Conservation (phyloP, 2,329 filamentous ascomycete species). For the Penicillium frequentans region DNA sequence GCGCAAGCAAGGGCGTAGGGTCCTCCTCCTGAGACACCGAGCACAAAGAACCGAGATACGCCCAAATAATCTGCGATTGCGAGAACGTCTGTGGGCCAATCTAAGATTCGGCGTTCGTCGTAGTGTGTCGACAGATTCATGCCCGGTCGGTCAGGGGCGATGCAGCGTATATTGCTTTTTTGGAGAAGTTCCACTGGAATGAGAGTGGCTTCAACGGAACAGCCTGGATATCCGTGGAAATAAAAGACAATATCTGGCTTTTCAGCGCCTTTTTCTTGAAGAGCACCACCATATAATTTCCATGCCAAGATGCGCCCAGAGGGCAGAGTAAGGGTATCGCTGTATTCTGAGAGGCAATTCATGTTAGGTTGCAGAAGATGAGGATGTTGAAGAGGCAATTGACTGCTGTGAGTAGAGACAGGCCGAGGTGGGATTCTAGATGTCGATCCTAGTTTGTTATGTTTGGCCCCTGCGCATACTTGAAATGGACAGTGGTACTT, state of each 20-base stretch:
- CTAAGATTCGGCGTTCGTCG: conserved; percentile 3
- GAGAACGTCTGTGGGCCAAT: conserved; percentile 10
- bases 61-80: conserved; percentile 5
- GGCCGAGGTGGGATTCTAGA: neutral
- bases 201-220: neutral
- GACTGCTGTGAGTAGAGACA: neutral
- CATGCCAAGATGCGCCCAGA: conserved; percentile 6
- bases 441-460: neutral
- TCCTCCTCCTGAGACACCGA: conserved; percentile 6
- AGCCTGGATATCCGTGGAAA: conserved; percentile 8
- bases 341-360: neutral
- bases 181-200: neutral
- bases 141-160: neutral
- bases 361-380: neutral
- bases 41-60: conserved; percentile 4
- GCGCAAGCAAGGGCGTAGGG: conserved; percentile 10
- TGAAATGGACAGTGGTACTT: neutral
- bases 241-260: conserved; percentile 1
- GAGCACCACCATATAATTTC: conserved; percentile 1
- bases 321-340: conserved; percentile 1
- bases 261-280: neutral
- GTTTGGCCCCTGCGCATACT: neutral
- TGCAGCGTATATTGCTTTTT: neutral
- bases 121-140: conserved; percentile 6
- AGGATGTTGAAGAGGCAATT: no score